phyloP scores from a whole-genome alignment of 192 early-diverging fungal species.

The Linnemannia schmuckeri region DNA sequence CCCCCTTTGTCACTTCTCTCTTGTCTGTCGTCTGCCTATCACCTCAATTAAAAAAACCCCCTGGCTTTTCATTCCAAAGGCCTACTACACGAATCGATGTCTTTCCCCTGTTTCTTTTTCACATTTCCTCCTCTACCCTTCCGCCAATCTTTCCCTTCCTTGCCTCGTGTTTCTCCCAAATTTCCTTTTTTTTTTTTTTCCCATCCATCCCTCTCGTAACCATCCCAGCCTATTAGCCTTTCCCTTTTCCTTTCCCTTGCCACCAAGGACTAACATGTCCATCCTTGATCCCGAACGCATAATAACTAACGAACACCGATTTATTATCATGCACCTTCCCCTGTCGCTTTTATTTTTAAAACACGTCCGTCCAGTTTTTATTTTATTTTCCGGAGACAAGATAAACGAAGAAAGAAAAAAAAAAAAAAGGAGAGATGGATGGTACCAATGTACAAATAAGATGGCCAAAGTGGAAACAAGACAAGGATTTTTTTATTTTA shows the following conservation, averaged over 20 bases:
- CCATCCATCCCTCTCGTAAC: too few species aligned
- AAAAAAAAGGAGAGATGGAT: background rate
- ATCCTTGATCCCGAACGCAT: too few species aligned
- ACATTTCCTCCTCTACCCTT: background rate
- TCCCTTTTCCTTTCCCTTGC: too few species aligned
- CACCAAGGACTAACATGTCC: too few species aligned
- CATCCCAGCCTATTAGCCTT: too few species aligned
- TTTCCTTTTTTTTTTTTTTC: too few species aligned
- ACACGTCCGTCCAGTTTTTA: background rate
- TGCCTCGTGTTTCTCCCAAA: background rate
- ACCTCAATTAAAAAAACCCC: background rate
- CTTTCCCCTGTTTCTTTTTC: background rate
- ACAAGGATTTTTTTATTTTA: too few species aligned
- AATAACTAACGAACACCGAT: background rate
- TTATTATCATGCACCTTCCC: background rate
- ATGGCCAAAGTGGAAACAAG: too few species aligned
- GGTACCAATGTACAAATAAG: background rate
- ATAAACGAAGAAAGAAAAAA: background rate
- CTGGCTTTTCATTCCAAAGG: background rate
- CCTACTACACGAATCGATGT: background rate
- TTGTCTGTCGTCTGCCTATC: background rate
- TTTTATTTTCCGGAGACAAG: background rate
- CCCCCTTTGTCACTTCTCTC: background rate
- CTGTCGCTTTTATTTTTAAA: background rate
- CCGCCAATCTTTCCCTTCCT: background rate